Base-by-base conservation (phyloP, 148 eudicot species). In the Pouteria glomerata region DNA sequence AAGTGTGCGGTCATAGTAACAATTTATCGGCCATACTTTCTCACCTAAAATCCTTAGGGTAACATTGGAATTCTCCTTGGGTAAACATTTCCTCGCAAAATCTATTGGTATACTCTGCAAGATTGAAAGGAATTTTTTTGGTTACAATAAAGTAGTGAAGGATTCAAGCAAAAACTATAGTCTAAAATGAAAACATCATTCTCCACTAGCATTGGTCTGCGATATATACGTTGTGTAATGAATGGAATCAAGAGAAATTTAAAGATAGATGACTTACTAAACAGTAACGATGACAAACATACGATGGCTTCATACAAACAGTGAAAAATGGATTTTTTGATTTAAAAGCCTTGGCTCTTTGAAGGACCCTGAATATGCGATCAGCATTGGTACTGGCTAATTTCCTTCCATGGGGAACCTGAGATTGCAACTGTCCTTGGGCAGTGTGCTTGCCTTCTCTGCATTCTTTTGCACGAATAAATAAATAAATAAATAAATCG, bases 311-410 rank as follows among this genome's bases (percentile, higher is more conserved):
- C 79, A 82, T 55, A n/a, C 18, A n/a, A 31, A 65, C 56, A 1
- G 39, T 58, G 61, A 63, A 72, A 69, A 63, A 82, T 2, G 77
- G 82, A 3, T 78, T 58, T 6, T 44, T 6, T 7, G 69, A 71
- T 48, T 66, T 66, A 59, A 68, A 82, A 68, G 70, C 58, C 23
- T 34, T n/a, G 52, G 72, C 77, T 74, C 58, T 74, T 66, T 57
- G 50, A 15, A 56, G 24, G 10, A 72, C 77, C 26, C 16, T 50
- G 4, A 15, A 7, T 31, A n/a, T n/a, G n/a, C n/a, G n/a, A n/a
- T 66, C 30, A 29, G 19, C 47, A 6, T 27, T 26, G 3, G n/a
- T 1, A 14, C 16, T n/a, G n/a, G n/a, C 10, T 21, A n/a, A 23
- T 18, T 53, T 11, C 24, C 18, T 69, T 15, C 7, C 15, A 27